A percentile compares a stretch with the other conserved stretches of the same genome.
These are phyloP conservation scores for Solanum hybrid DNA, from an alignment of 305 asterid species.

Conservation along the genomic window DNA sequence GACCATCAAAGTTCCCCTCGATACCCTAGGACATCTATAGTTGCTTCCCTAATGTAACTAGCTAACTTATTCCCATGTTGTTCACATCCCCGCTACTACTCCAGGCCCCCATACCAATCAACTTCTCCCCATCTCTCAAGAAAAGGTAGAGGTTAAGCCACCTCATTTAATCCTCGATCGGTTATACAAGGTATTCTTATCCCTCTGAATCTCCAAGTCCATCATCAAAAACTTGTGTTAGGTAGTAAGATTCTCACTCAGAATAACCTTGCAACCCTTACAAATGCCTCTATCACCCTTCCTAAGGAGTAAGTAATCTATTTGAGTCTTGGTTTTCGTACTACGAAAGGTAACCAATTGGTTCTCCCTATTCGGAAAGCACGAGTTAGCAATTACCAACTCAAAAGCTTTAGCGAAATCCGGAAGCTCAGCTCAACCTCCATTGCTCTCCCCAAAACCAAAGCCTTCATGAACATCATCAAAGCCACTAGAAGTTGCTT, in stretches of 20 bases:
- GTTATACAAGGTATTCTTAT: background rate
- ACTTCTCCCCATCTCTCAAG: background rate
- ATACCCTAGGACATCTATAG: background rate
- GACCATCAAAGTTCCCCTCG: background rate
- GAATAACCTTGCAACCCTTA: background rate
- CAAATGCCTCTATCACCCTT: background rate
- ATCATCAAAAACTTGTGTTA: background rate
- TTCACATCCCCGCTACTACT: background rate
- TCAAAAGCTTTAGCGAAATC: background rate
- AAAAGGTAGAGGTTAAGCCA: background rate
- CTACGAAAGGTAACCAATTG: background rate
- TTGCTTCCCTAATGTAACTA: background rate
- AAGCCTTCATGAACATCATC: background rate
- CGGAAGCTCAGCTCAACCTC: background rate
- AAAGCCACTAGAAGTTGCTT: background rate
- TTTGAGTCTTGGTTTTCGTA: background rate
- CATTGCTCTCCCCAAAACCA: background rate
- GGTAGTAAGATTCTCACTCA: background rate
- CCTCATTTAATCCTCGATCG: background rate
- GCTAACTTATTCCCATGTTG: background rate
- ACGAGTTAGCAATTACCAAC: background rate
- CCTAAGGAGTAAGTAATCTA: background rate
- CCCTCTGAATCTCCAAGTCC: background rate
- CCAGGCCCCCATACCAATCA: background rate
- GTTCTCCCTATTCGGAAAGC: background rate